Evolutionary conservation across 352 stramenopile genomes (phyloP), one percentile per base, ranked within the genome.

Genomic region (Phytophthora kernoviae): DNA sequence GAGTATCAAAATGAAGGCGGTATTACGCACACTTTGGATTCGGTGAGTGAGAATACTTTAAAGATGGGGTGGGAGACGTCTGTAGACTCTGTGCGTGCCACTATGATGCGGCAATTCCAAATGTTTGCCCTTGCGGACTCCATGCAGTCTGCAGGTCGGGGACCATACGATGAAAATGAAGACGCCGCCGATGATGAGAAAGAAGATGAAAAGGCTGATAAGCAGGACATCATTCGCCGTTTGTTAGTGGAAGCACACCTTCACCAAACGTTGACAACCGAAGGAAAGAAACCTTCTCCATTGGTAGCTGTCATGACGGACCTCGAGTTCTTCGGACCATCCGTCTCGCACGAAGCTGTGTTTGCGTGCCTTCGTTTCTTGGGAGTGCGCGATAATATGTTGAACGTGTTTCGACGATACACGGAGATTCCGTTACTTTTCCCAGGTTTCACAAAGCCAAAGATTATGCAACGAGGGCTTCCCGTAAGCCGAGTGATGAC

Each of bases 261-360:
- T 10, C 50, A 59, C 21, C 39, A 47, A 27, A 48, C 46, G 1
- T 46, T 81, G 15, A 48, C 41, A 6, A 27, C 11, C 1, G 33
- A 64, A 1, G 32, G 34, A 27, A 44, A 54, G 5, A 20, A 32
- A 18, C 2, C 24, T 14, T 67, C 63, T 18, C 43, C 63, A 14
- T 41, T 81, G 18, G 68, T 73, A 37, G 68, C 71, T 1, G 65
- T 84, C 4, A 77, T 68, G 42, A 81, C 71, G 4, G 71, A 84
- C 33, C 62, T 84, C n/a, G 65, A 79, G 57, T 79, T 83, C 53
- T 84, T 84, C 43, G 71, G 71, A 0, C 68, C 62, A 21, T 79
- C 68, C 5, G 65, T 84, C 18, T 46, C 71, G 12, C 75, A 71
- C 48, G 75, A 73, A 48, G 68, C 75, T 20, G 65, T 71, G n/a